Evolutionary conservation across 1,284 basidiomycete species (phyloP), one percentile per base, ranked within the genome.

Genomic region (Irpex sp.): DNA sequence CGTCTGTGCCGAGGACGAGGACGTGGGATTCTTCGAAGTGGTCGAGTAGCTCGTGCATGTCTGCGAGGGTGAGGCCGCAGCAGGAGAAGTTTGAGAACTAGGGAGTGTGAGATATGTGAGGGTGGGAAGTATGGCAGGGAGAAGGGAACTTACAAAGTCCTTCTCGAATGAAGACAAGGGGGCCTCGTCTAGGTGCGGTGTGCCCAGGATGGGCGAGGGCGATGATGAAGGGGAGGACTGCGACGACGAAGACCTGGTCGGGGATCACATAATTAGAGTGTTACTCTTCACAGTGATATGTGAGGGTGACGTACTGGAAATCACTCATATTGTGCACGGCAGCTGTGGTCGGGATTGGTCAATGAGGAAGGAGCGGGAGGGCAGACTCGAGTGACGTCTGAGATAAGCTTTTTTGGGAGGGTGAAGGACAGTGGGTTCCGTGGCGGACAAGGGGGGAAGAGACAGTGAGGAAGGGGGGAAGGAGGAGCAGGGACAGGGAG

Each of bases 11-110:
- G 56, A 78, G 66, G 31, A 81, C 77, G 60, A 81, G 70, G 60
- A 86, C 81, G 70, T 87, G 86, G 13, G 77, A 72, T 66, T 84
- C 82, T 66, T 90, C 87, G 62, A 85, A 84, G 70, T 91, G 90
- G 67, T 86, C 84, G 63, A 90, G 77, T 57, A 90, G 82, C 59
- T 82, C 83, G 71, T 91, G 89, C 60, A 90, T 77, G 75, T 91
- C 87, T 3, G 81, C 75, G 17, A 89, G 79, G 51, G 78, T 72
- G 58, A 82, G 75, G 26, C 83, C 83, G 72, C 88, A 90, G 74
- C 89, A 92, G 26, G 80, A 79, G 72, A 88, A 90, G 73, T 90
- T 79, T 31, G 81, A 81, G 69, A 83, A 87, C 84, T 87, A 17
- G 4, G 26, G 31, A 13, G 46, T 8, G 68, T 36, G 36, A n/a